Percentiles rank a stretch among this genome's conserved stretches.
Evolutionary conservation across 805 yeast genomes (phyloP).

Genomic region (Wickerhamiella kazuoi): DNA sequence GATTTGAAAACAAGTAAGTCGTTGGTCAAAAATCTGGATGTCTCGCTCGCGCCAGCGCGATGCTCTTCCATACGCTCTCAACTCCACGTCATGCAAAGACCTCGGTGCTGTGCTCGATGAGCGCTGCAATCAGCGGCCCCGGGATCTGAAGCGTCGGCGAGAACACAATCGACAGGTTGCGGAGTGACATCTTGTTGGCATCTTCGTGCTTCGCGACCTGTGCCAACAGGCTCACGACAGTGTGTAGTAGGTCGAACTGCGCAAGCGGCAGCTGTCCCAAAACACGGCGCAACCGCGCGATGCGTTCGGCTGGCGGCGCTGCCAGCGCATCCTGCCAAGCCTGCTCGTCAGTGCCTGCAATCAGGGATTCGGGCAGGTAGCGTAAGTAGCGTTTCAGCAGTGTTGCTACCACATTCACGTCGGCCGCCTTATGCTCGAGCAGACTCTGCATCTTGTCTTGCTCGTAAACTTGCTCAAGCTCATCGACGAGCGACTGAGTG

Average conservation of each 20-base stretch:
- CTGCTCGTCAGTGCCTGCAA: conserved; percentile 30
- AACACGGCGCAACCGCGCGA: conserved; percentile 3
- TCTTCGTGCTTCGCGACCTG: conserved; percentile 44
- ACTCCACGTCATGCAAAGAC: conserved; percentile 29
- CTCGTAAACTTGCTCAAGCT: conserved; percentile 50
- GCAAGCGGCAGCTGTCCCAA: conserved; percentile 31
- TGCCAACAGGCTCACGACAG: conserved; percentile 48
- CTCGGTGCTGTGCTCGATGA: conserved; percentile 43
- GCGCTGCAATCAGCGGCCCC: conserved; percentile 37
- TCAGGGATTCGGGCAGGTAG: conserved; percentile 51
- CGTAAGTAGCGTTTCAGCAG: conserved; percentile 66
- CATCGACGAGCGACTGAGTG: conserved; percentile 45
- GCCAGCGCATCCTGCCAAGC: conserved; percentile 14
- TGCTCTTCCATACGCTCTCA: no score
- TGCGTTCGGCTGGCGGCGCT: conserved; percentile 19
- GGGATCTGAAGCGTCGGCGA: conserved; percentile 65
- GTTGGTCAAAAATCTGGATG: no score
- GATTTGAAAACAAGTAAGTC: no score
- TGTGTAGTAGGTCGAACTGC: conserved; percentile 42
- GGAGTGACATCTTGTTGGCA: conserved; percentile 65
- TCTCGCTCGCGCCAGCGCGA: no score
- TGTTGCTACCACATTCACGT: conserved; percentile 77
- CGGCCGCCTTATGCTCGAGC: conserved; percentile 18
- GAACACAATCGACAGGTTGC: conserved; percentile 64
- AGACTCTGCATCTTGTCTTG: conserved; percentile 12